Evolutionary conservation across 192 early-diverging fungal genomes (phyloP).

Genomic region (Paraglomus brasilianum): DNA sequence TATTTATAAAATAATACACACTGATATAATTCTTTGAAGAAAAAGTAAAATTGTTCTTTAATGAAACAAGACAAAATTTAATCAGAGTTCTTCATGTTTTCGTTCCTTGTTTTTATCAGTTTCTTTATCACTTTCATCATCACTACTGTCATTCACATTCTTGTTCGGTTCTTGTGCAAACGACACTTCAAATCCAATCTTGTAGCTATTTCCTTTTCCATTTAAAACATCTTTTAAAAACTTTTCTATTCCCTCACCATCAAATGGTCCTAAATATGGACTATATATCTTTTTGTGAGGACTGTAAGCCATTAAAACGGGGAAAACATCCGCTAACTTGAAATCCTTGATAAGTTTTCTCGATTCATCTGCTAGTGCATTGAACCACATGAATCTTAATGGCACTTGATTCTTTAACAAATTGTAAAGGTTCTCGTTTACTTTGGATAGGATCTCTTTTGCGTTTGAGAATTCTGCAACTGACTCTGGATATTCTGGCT

Average conservation of each 20-base stretch:
- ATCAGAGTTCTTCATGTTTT: constrained; percentile 7
- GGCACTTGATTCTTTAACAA: constrained; percentile 19
- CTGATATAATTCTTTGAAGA: no score
- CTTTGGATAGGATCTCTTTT: constrained; percentile 37
- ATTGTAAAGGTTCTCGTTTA: constrained; percentile 43
- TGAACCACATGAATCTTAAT: constrained; percentile 63
- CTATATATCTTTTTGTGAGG: constrained; percentile 56
- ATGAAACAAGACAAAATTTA: no score
- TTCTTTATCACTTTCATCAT: neutral
- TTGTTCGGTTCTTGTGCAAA: constrained; percentile 22
- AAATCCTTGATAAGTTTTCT: constrained; percentile 48
- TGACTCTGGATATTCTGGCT: constrained; percentile 43
- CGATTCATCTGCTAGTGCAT: constrained; percentile 48
- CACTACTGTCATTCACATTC: neutral
- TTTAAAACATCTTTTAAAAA: constrained; percentile 52
- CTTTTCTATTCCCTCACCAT: constrained; percentile 50
- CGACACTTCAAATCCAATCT: constrained; percentile 44
- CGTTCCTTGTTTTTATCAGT: constrained; percentile 11
- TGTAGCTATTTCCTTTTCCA: constrained; percentile 46
- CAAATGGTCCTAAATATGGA: constrained; percentile 61
- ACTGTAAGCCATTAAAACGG: constrained; percentile 55
- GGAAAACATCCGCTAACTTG: constrained; percentile 59
- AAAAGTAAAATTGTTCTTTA: no score
- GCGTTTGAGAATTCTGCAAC: constrained; percentile 42
- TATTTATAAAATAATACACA: no score